A percentile compares a stretch with the other conserved stretches of the same genome.
These are phyloP conservation scores for Ceratobasidium sp. DNA, from an alignment of 1,284 basidiomycete genomes.

Conservation along the genomic window DNA sequence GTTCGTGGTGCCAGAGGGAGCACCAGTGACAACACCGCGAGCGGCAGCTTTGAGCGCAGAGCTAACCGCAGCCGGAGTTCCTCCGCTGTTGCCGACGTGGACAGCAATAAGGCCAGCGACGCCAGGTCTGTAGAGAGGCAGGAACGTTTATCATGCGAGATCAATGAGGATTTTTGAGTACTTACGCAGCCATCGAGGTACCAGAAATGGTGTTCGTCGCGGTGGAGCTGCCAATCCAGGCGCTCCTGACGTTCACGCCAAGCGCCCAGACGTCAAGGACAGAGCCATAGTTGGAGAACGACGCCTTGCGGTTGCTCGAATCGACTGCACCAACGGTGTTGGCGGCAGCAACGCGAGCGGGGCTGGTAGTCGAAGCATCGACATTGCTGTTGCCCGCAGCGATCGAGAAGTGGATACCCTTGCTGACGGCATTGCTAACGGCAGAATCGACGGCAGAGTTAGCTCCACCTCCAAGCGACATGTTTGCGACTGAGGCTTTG, in stretches of 20 bases:
- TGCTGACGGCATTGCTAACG: slow-evolving; percentile 71
- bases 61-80: slow-evolving; percentile 18
- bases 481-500: slow-evolving; percentile 53
- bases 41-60: slow-evolving; percentile 23
- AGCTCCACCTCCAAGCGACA: slow-evolving; percentile 47
- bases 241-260: slow-evolving; percentile 83
- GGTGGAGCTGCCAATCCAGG: slow-evolving; percentile 71
- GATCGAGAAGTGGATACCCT: slow-evolving; percentile 93
- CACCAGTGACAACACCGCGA: slow-evolving; percentile 10
- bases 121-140: slow-evolving; percentile 1
- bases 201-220: slow-evolving; percentile 80
- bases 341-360: slow-evolving; percentile 79
- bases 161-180: too few species aligned
- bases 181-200: slow-evolving; percentile 71
- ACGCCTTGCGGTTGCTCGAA: slow-evolving; percentile 80
- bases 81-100: slow-evolving; percentile 2
- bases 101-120: slow-evolving; percentile 45
- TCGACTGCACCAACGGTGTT: slow-evolving; percentile 91
- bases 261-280: slow-evolving; percentile 51
- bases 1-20: slow-evolving; percentile 29
- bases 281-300: slow-evolving; percentile 85
- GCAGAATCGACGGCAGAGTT: slow-evolving; percentile 49
- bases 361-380: slow-evolving; percentile 58
- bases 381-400: slow-evolving; percentile 84
- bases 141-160: too few species aligned